Conservation (phyloP, 345 rosid genomes). For the Eucalyptus pauciflora region DNA sequence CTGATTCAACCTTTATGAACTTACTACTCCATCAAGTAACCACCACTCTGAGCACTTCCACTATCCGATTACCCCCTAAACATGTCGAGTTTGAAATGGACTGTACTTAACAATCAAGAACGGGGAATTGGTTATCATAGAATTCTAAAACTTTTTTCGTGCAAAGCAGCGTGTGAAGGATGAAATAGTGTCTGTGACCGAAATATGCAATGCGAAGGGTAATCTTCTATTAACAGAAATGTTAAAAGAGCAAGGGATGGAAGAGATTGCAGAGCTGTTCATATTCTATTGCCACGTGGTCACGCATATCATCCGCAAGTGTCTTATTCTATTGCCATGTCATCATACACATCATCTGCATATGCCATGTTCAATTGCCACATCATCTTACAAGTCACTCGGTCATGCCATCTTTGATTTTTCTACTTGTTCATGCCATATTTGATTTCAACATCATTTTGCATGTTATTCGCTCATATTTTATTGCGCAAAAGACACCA, state of each 20-base stretch:
- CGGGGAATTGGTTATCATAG: not conserved
- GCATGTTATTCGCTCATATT: not conserved
- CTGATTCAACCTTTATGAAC: not conserved
- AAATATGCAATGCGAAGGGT: not conserved
- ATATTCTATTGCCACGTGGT: not conserved
- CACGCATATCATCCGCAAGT: not conserved
- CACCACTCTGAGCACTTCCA: not conserved
- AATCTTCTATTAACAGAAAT: not conserved
- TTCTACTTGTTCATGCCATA: not conserved
- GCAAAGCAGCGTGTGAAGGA: not conserved
- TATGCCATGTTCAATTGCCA: not conserved
- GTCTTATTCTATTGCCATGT: not conserved
- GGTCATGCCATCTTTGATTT: not conserved
- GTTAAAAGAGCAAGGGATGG: not conserved
- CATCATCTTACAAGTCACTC: not conserved
- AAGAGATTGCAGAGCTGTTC: not conserved
- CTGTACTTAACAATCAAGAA: not conserved
- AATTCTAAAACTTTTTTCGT: not conserved
- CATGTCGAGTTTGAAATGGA: not conserved
- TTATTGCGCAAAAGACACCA: too few species aligned
- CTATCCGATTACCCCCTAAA: not conserved
- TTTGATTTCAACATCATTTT: not conserved
- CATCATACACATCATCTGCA: not conserved
- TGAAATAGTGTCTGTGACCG: not conserved
- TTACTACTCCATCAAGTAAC: not conserved